Conservation (phyloP, 164 flowering plant genomes). For the Sextonia rubra region DNA sequence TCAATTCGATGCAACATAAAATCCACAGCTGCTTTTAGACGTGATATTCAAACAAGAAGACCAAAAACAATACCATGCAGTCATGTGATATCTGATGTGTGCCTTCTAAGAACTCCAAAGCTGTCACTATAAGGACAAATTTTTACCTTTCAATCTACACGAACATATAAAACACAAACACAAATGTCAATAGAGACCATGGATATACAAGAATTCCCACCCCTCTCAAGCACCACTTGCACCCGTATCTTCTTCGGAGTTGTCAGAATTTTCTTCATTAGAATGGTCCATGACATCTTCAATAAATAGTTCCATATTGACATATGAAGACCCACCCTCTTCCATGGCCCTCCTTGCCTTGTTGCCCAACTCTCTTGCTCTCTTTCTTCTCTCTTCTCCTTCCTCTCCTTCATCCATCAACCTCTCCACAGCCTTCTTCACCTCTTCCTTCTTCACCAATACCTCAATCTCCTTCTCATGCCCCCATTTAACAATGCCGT, state of each 20-base stretch:
- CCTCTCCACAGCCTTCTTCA: conserved; percentile 29
- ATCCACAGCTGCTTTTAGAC: too few species aligned
- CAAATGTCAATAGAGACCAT: neutral
- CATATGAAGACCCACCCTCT: conserved; percentile 48
- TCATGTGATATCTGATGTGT: neutral
- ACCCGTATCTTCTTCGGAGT: neutral
- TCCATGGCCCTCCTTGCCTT: conserved; percentile 34
- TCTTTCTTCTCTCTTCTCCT: conserved; percentile 29
- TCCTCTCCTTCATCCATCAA: conserved; percentile 38
- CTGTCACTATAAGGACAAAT: neutral
- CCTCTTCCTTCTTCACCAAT: conserved; percentile 13
- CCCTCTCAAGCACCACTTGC: neutral
- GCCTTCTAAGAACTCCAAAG: neutral
- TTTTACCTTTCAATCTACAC: neutral
- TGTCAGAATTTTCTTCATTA: neutral
- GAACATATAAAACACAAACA: neutral
- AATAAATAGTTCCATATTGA: conserved; percentile 28
- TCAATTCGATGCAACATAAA: too few species aligned
- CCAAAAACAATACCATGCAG: too few species aligned
- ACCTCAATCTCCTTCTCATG: conserved; percentile 27
- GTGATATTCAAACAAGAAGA: too few species aligned
- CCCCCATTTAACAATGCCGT: conserved; percentile 24
- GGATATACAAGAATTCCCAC: neutral
- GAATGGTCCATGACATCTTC: conserved; percentile 27
- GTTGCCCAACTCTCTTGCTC: conserved; percentile 32